A percentile compares a stretch with the other conserved stretches of the same genome.
phyloP scores from a whole-genome alignment of 305 asterid species.

The Lippia alba region DNA sequence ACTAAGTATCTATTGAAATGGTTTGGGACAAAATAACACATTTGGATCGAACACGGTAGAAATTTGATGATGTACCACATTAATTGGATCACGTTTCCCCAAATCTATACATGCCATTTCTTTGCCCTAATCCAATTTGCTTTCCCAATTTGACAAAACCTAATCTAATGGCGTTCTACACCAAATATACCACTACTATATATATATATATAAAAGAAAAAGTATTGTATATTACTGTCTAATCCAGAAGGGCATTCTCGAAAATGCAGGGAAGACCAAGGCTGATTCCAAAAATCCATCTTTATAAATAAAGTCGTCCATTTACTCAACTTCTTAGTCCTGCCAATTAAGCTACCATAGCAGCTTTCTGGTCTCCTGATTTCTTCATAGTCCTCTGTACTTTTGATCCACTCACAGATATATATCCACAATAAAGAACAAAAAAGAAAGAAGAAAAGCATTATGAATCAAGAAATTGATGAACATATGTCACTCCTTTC shows the following conservation, averaged over 20 bases:
- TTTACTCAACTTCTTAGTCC: not conserved
- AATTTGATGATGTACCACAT: too few species aligned
- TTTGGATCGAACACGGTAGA: too few species aligned
- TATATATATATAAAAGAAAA: not conserved
- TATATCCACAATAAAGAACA: not conserved
- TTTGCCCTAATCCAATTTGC: slow-evolving; percentile 20
- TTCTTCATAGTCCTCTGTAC: slow-evolving; percentile 12
- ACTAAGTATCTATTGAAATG: too few species aligned
- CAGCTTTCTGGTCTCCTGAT: slow-evolving; percentile 24
- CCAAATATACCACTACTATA: not conserved
- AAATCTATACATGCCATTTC: slow-evolving; percentile 31
- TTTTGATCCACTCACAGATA: not conserved
- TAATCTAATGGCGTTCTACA: slow-evolving; percentile 29
- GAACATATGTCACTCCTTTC: slow-evolving; percentile 56
- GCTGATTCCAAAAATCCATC: slow-evolving; percentile 28
- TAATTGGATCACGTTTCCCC: slow-evolving; percentile 39
- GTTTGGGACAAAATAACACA: too few species aligned
- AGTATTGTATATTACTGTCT: not conserved
- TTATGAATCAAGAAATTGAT: slow-evolving; percentile 43
- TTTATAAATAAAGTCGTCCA: slow-evolving; percentile 50
- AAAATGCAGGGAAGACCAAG: slow-evolving; percentile 34
- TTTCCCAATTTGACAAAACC: slow-evolving; percentile 48
- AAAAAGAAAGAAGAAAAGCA: not conserved
- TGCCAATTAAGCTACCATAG: slow-evolving; percentile 10
- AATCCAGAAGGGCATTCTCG: slow-evolving; percentile 45